Conservation (phyloP, 2,329 filamentous ascomycete genomes). For the Pseudonectria buxi region DNA sequence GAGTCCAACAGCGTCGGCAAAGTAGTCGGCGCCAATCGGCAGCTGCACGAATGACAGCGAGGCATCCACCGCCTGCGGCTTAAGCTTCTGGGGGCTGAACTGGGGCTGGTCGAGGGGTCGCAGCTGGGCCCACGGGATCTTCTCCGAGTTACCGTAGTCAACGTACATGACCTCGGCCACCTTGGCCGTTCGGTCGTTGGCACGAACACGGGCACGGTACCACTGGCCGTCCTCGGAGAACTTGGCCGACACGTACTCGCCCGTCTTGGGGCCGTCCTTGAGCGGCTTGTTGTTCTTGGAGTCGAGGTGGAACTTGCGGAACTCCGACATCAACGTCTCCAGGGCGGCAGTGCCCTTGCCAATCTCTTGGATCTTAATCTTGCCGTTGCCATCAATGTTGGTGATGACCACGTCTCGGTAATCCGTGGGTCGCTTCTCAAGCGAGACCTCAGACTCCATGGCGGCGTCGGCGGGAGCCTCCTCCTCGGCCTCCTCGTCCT, state of each 20-base stretch:
- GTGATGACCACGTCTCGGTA: conserved; percentile 94
- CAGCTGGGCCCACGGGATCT: conserved; percentile 75
- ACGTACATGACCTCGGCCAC: conserved; percentile 88
- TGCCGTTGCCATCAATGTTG: conserved; percentile 75
- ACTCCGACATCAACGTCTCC: conserved; percentile 81
- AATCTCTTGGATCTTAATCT: conserved; percentile 85
- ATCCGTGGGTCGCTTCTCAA: conserved; percentile 65
- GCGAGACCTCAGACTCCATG: conserved; percentile 43
- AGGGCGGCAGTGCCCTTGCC: conserved; percentile 79
- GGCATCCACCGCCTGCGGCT: conserved; percentile 80
- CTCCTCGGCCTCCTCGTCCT: conserved; percentile 61
- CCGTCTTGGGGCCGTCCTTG: conserved; percentile 73
- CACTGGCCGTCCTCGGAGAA: conserved; percentile 86
- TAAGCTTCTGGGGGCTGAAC: conserved; percentile 76
- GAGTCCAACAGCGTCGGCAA: conserved; percentile 69
- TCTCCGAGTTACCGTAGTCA: conserved; percentile 94
- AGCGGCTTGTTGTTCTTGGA: conserved; percentile 71
- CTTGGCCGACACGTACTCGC: conserved; percentile 83
- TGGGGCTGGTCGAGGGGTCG: conserved; percentile 72
- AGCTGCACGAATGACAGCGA: conserved; percentile 85
- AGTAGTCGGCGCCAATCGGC: conserved; percentile 74
- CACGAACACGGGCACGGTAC: conserved; percentile 87
- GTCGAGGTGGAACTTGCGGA: conserved; percentile 85
- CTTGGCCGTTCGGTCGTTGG: conserved; percentile 87
- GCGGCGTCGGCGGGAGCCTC: conserved; percentile 44